These are phyloP conservation scores for Rhizoctonia solani DNA, from an alignment of 1,284 basidiomycete genomes.

Conservation along the genomic window DNA sequence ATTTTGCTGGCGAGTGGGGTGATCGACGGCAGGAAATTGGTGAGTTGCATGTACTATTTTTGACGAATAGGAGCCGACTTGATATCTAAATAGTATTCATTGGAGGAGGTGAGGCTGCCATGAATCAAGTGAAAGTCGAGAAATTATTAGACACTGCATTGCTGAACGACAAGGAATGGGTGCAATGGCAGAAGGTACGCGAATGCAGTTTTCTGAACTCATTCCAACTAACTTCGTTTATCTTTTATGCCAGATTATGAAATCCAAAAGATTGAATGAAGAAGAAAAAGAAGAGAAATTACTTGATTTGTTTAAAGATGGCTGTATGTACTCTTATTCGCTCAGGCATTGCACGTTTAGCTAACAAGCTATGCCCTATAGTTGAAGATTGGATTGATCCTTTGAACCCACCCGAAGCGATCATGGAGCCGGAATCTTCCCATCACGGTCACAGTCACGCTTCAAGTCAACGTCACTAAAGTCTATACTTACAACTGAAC, in stretches of 20 bases:
- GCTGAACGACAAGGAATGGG: background rate
- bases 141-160: background rate
- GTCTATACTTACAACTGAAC: too few relatives aligned
- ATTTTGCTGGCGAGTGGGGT: background rate
- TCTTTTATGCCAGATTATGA: background rate
- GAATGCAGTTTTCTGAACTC: background rate
- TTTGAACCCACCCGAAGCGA: background rate
- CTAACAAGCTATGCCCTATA: background rate
- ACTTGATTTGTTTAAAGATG: background rate
- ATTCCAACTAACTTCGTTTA: background rate
- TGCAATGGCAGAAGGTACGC: background rate
- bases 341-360: background rate
- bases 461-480: too few relatives aligned
- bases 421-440: background rate
- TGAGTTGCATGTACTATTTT: background rate
- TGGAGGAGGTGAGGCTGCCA: background rate
- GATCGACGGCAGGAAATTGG: background rate
- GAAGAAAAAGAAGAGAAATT: background rate
- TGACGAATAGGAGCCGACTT: background rate
- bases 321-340: background rate
- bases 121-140: background rate
- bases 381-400: constrained; percentile 12
- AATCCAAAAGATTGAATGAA: background rate
- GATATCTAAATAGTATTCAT: background rate
- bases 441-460: too few relatives aligned